Conservation (phyloP, 2,329 filamentous ascomycete species). For the Botrytis cinerea region DNA sequence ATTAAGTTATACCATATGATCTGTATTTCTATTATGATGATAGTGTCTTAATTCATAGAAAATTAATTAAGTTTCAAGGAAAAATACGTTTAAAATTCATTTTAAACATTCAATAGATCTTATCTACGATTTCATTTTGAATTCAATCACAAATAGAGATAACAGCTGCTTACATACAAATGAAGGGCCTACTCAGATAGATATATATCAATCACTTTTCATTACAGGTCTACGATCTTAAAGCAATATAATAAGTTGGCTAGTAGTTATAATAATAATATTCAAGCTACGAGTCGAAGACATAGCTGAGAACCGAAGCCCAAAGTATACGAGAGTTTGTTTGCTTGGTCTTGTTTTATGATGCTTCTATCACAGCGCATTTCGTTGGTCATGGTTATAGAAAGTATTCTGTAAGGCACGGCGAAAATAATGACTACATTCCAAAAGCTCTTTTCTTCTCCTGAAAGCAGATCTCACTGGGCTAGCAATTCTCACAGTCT, state of each 20-base stretch:
- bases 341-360: background rate
- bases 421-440: constrained; percentile 1
- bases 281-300: background rate
- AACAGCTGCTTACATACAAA: too few species aligned
- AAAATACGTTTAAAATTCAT: too few species aligned
- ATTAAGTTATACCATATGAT: too few species aligned
- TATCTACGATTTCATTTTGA: too few species aligned
- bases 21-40: too few species aligned
- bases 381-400: background rate
- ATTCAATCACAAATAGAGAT: too few species aligned
- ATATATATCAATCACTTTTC: too few species aligned
- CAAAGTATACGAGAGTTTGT: background rate
- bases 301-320: background rate
- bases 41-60: too few species aligned
- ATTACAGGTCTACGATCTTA: background rate
- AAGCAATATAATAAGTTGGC: background rate
- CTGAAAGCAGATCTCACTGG: background rate
- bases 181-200: too few species aligned
- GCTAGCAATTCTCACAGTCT: background rate
- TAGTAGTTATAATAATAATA: background rate
- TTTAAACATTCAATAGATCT: too few species aligned
- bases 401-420: background rate
- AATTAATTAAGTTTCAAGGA: too few species aligned
- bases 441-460: background rate
- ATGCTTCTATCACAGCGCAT: too few species aligned